Base-by-base conservation (phyloP, 176 grass and related monocot species). In the Rhynchospora pubera region DNA sequence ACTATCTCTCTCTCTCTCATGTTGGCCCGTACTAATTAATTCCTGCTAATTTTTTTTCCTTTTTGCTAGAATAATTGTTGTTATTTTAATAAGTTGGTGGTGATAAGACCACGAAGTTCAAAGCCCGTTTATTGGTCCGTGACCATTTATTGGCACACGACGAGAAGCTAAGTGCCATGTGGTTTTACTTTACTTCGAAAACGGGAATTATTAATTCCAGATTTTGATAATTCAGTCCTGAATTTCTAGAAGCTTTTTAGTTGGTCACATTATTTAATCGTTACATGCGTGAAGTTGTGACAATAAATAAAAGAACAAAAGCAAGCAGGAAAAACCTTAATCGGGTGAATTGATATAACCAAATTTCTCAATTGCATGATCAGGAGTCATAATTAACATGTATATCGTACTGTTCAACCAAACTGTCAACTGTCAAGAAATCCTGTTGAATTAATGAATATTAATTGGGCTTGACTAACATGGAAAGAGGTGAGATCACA, bases 91-190 rank as follows among this genome's bases (percentile, higher is more conserved):
- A 34, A 13, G 46, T 45, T 65, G 48, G 42, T 52, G 79, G 59
- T 1, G n/a, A 44, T 66, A 50, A 65, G 79, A 82, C 45, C 79
- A 53, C 7, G n/a, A 82, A 82, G 44, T 82, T 82, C 43, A 66
- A 82, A 66, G 57, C 58, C 61, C 48, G 59, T 26, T 65, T 47
- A 65, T 82, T 65, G 79, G 39, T 63, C 43, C 79, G 65, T 65
- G 55, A 44, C 57, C 26, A 44, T 61, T 75, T 16, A 53, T 53
- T 75, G 47, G 43, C 71, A 53, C 47, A 30, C 47, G 22, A 30
- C 47, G 71, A 53, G 21, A 53, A 53, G 13, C 26, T 75, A 50
- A 75, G 45, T 53, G 47, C 47, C n/a, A 46, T 71, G 8, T 15
- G 22, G 45, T 53, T 75, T 75, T 75, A 75, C 22, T 51, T 52